Conservation (phyloP, 2,329 filamentous ascomycete species). For the Claviceps africana region DNA sequence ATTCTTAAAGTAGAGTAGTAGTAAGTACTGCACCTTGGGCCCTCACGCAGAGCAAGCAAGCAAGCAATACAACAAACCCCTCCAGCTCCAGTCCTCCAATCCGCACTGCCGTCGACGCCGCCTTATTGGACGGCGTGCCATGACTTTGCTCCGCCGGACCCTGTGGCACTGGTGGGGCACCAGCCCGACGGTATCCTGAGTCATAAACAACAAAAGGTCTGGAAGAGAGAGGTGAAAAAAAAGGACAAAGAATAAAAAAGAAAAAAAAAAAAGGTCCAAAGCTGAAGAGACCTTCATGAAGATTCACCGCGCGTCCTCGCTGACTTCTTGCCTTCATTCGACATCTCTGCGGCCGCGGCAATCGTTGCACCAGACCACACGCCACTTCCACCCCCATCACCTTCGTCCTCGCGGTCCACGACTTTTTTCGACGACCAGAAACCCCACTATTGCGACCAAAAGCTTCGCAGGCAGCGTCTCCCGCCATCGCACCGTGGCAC, state of each 20-base stretch:
- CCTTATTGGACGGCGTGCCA: background rate
- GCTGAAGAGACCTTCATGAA: slow-evolving; percentile 4
- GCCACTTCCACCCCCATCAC: background rate
- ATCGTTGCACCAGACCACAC: slow-evolving; percentile 1
- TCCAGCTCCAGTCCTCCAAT: background rate
- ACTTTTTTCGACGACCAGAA: slow-evolving; percentile 1
- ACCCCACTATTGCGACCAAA: background rate
- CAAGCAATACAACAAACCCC: background rate
- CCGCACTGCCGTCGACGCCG: background rate
- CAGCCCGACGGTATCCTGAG: slow-evolving; percentile 2
- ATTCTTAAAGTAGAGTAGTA: too few species aligned
- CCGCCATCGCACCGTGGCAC: background rate
- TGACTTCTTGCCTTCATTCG: background rate
- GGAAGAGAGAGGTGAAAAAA: background rate
- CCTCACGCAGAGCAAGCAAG: background rate
- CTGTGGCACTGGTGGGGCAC: slow-evolving; percentile 4
- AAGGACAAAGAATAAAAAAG: background rate
- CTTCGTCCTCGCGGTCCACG: background rate
- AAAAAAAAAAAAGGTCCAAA: background rate
- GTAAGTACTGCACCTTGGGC: too few species aligned
- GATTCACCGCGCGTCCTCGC: background rate
- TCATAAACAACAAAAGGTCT: slow-evolving; percentile 3
- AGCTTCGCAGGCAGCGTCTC: background rate
- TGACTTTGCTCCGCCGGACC: slow-evolving; percentile 2
- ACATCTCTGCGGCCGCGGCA: slow-evolving; percentile 1